Evolutionary conservation across 2,329 filamentous ascomycete species (phyloP), one percentile per base, ranked within the genome.

Genomic region (Hymenoscyphus occultus): DNA sequence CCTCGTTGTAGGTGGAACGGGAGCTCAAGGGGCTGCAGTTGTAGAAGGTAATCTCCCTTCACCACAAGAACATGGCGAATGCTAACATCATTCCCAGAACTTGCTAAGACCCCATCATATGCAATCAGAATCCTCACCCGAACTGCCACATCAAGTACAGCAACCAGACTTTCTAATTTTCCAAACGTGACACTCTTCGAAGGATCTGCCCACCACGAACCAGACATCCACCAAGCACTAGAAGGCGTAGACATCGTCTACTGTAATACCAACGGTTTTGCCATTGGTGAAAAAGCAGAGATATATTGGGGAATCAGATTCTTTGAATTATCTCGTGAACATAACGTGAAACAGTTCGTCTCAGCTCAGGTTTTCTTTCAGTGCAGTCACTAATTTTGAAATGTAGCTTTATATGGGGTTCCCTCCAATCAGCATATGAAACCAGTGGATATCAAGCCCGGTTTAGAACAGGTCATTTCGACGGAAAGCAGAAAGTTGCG

Each of bases 231-330:
- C 13, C 61, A 60, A 7, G 68, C 65, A 5, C 69, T 74, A 62
- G 35, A 57, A 28, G 69, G 63, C n/a, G 65, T 69, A 7, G 65
- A 70, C 16, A 63, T 64, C 7, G 64, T 65, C 19, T 74, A 68
- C 42, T 67, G 72, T 5, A 74, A 74, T 42, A 69, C 66, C 3
- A 69, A 74, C 59, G 70, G 71, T 6, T 74, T 74, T 42, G 70
- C 68, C 6, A 28, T 72, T 14, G 72, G 72, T n/a, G 69, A 73
- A 45, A 72, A 72, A 56, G 62, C 61, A 32, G 72, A 74, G 62
- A 59, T 68, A 2, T 73, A 69, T 62, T 72, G 69, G 51, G 69
- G 70, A 1, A 65, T 72, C 39, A 60, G 72, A 5, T 62, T 67
- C 10, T 73, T 69, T 42, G 72, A 74, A 62, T 62, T 73, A 19